A percentile compares a stretch with the other conserved stretches of the same genome.
These are phyloP conservation scores for Musa troglodytarum DNA, from an alignment of 176 grass and related monocot species.

Conservation along the genomic window DNA sequence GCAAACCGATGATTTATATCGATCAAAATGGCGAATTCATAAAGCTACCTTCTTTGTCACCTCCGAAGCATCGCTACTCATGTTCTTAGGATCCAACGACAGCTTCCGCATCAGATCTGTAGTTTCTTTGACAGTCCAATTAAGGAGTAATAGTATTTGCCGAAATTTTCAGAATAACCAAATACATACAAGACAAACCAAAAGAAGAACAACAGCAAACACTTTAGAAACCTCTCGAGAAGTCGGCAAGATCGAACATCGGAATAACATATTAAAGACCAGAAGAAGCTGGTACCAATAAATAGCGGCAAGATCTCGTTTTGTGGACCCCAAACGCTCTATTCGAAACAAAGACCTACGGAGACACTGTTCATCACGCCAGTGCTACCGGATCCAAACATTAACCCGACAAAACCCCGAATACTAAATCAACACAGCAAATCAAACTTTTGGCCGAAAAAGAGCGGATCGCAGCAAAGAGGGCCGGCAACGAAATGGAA, in stretches of 20 bases:
- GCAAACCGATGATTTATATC: neutral
- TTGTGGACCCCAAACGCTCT: too few relatives aligned
- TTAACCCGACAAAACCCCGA: too few relatives aligned
- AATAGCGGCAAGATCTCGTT: too few relatives aligned
- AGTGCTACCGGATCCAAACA: too few relatives aligned
- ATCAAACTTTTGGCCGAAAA: neutral
- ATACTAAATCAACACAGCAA: too few relatives aligned
- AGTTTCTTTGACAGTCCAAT: slow-evolving; percentile 23
- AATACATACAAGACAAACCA: neutral
- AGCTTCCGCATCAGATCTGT: slow-evolving; percentile 46
- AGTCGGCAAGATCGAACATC: too few relatives aligned
- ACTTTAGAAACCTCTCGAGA: too few relatives aligned
- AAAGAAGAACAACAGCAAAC: neutral
- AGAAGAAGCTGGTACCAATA: too few relatives aligned
- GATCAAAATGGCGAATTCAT: neutral
- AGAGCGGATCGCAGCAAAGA: slow-evolving; percentile 1
- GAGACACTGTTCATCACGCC: too few relatives aligned
- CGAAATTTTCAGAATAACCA: neutral
- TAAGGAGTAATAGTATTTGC: neutral
- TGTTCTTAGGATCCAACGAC: slow-evolving; percentile 35
- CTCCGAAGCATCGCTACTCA: slow-evolving; percentile 22
- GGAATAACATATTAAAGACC: too few relatives aligned
- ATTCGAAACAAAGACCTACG: too few relatives aligned
- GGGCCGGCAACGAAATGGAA: neutral
- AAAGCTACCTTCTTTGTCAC: slow-evolving; percentile 30